Conservation (phyloP, 768 basidiomycete genomes). For the Panaeolus papilionaceus region DNA sequence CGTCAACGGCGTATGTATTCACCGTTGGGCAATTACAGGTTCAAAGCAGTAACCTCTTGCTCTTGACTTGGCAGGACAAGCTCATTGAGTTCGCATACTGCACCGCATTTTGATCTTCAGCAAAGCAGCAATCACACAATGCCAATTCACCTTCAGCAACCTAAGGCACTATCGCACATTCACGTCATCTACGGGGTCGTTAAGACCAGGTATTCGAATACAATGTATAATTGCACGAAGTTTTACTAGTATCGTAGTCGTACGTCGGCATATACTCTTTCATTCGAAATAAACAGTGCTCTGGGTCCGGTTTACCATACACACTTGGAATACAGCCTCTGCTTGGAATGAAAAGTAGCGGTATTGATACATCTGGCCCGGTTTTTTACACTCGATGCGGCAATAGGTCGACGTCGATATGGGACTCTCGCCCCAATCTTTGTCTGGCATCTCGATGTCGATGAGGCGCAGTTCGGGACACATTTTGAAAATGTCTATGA, state of each 20-base stretch:
- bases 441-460: not conserved
- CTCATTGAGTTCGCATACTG: not conserved
- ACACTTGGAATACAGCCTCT: not conserved
- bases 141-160: too few relatives aligned
- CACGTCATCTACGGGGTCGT: too few relatives aligned
- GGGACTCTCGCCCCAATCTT: not conserved
- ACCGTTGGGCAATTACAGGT: too few relatives aligned
- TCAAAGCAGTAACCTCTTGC: too few relatives aligned
- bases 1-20: constrained; percentile 1
- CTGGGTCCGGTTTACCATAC: not conserved
- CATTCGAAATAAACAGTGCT: not conserved
- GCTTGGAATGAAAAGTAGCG: not conserved
- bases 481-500: constrained; percentile 1
- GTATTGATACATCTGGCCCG: not conserved
- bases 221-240: too few relatives aligned
- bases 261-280: too few relatives aligned
- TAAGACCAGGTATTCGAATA: too few relatives aligned
- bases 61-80: too few relatives aligned
- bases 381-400: not conserved
- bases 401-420: not conserved
- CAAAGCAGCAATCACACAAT: too few relatives aligned
- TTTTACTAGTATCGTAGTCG: too few relatives aligned
- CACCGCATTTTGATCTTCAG: not conserved
- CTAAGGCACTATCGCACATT: too few relatives aligned
- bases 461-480: not conserved